Percentiles rank a stretch among this genome's conserved stretches.
Conservation (phyloP, 805 yeast species). For the Hanseniaspora lindneri region DNA sequence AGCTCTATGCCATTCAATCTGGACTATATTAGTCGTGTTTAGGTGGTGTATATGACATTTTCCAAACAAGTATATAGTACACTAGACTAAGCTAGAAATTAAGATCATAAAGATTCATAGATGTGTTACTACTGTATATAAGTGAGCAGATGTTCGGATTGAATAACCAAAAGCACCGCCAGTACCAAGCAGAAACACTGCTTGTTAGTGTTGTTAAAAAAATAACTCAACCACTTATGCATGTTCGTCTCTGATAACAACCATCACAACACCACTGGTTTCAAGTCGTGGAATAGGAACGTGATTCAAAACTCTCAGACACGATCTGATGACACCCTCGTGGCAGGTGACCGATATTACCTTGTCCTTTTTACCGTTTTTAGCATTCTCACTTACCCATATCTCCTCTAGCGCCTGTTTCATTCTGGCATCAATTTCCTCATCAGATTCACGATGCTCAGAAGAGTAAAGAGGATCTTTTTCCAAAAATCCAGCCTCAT, state of each 20-base stretch:
- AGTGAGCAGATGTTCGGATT: too few species aligned
- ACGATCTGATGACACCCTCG: conserved; percentile 46
- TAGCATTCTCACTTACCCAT: conserved; percentile 18
- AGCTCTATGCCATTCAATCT: too few species aligned
- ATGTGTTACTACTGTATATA: too few species aligned
- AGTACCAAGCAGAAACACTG: too few species aligned
- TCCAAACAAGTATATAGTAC: too few species aligned
- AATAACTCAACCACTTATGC: neutral
- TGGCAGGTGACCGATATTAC: conserved; percentile 45
- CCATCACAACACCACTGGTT: conserved; percentile 56
- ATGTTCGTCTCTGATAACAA: conserved; percentile 38
- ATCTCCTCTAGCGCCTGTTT: conserved; percentile 34
- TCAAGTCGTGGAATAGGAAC: conserved; percentile 43
- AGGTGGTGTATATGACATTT: too few species aligned
- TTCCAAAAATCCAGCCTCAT: conserved; percentile 37
- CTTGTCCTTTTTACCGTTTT: conserved; percentile 10
- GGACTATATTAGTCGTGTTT: too few species aligned
- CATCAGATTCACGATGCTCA: conserved; percentile 38
- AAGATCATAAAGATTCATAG: too few species aligned
- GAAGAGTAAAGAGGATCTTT: conserved; percentile 38
- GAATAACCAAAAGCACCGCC: too few species aligned
- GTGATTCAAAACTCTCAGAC: conserved; percentile 42
- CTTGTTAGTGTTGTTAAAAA: neutral
- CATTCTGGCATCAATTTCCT: conserved; percentile 41
- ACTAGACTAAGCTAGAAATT: too few species aligned